Base-by-base conservation (phyloP, 1,284 basidiomycete species). In the Papiliotrema nemorosa region DNA sequence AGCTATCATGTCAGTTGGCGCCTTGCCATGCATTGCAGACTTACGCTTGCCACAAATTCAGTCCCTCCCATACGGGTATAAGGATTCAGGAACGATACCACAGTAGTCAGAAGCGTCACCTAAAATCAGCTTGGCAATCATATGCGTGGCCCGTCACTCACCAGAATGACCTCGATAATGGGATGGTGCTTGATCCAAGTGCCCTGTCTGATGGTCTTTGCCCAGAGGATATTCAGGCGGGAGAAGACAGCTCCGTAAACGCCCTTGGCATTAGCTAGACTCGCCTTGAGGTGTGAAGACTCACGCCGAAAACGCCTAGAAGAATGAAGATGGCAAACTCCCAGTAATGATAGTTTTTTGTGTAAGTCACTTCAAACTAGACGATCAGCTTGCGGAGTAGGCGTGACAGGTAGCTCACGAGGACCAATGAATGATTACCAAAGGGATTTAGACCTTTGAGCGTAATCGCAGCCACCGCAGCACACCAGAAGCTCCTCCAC, bases 401-500 rank as follows among this genome's bases (percentile, higher is more conserved):
- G n/a, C n/a, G n/a, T n/a, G n/a, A n/a, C n/a, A 9, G 56, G 53
- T 58, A 24, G 49, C 60, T 59, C 41, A 67, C 63, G 54, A 78
- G 55, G 31, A 77, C 73, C 22, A 78, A 66, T 10, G 76, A 78
- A 34, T 79, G 79, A 26, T 78, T 79, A 2, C 78, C 90, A 63
- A 97, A 97, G 0, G 94, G 94, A 72, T 98, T 89, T 36, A 97
- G 79, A 58, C 91, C 84, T 62, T 84, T 87, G 46, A 96, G 77
- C 1, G 89, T 90, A 55, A 91, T 84, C 2, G 90, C 90, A 0
- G 91, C 91, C 59, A 94, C 87, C 81, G 91, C 92, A 0, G 92
- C 92, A 66, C 90, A 94, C 77, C 92, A 94, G 77, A 96, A 96
- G 60, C 88, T 88, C 76, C 89, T 79, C 90, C 89, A 93, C 89